Evolutionary conservation across 768 basidiomycete genomes (phyloP).

Genomic region (Russula sp.): DNA sequence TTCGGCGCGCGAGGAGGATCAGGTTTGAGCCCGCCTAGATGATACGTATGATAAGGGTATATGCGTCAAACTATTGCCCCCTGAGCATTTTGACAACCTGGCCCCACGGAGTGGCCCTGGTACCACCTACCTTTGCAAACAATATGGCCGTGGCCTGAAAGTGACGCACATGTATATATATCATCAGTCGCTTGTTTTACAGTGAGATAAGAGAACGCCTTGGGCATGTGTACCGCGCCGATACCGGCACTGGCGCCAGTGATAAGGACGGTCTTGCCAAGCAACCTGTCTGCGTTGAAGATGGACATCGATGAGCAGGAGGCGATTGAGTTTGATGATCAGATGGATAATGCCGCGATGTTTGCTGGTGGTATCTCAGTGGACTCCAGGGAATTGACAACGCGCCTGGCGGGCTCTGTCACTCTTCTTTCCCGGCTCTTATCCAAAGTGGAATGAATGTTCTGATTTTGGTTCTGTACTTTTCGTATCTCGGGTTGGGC

Average conservation of each 20-base stretch:
- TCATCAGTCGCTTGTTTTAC: neutral
- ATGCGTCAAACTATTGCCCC: neutral
- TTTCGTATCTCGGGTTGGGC: too few relatives aligned
- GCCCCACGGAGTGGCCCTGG: neutral
- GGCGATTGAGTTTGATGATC: neutral
- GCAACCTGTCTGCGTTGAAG: conserved; percentile 76
- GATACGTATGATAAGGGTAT: neutral
- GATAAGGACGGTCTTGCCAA: conserved; percentile 82
- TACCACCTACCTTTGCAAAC: conserved; percentile 68
- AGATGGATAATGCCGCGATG: too few relatives aligned
- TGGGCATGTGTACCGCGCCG: conserved; percentile 56
- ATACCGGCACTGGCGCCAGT: conserved; percentile 91
- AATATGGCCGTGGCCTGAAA: conserved; percentile 78
- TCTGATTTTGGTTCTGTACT: too few relatives aligned
- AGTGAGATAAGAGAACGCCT: conserved; percentile 32
- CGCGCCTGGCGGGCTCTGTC: too few relatives aligned
- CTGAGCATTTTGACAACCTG: neutral
- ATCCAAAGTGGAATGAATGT: too few relatives aligned
- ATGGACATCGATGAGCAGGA: conserved; percentile 55
- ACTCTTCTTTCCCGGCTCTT: too few relatives aligned
- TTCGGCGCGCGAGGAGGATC: conserved; percentile 77
- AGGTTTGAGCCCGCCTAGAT: conserved; percentile 80
- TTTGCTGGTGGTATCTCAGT: too few relatives aligned
- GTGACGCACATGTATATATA: neutral
- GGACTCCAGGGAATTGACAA: too few relatives aligned